phyloP scores from a whole-genome alignment of 768 basidiomycete species.

The Neoboletus magnificus region DNA sequence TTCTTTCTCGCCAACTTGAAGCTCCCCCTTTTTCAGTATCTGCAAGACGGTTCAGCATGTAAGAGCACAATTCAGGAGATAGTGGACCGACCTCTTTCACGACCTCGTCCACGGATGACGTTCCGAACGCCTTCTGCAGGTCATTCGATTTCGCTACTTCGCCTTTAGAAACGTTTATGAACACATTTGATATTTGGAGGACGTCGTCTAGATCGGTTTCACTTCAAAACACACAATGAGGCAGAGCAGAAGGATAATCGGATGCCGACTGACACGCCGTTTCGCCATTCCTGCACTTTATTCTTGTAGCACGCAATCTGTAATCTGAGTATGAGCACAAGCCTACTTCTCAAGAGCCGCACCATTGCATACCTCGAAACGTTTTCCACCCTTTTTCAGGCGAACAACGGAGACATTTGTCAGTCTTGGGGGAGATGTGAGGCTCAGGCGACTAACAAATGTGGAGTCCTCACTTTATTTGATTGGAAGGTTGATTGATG shows the following conservation, averaged over 20 bases:
- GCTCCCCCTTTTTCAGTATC: constrained; percentile 94
- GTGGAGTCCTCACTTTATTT: constrained; percentile 64
- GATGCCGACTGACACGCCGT: constrained; percentile 65
- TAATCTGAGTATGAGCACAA: neutral
- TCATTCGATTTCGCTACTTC: constrained; percentile 87
- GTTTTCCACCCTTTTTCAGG: constrained; percentile 94
- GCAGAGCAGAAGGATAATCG: neutral
- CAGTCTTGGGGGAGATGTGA: constrained; percentile 49
- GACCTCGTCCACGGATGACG: constrained; percentile 62
- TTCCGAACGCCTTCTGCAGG: constrained; percentile 89
- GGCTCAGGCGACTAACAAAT: neutral
- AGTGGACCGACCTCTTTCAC: constrained; percentile 69
- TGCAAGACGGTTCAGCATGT: constrained; percentile 26
- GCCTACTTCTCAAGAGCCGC: neutral
- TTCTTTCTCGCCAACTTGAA: constrained; percentile 97
- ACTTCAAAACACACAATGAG: constrained; percentile 37
- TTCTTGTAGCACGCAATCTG: constrained; percentile 99
- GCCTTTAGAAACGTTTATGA: constrained; percentile 95
- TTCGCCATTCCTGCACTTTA: constrained; percentile 96
- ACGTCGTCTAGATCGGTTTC: constrained; percentile 95
- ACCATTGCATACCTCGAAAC: constrained; percentile 72
- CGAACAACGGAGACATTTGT: constrained; percentile 97
- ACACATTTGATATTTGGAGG: constrained; percentile 93
- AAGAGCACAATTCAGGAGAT: neutral
- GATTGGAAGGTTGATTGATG: constrained; percentile 87